These are phyloP conservation scores for Apiotrichum siamense DNA, from an alignment of 1,284 basidiomycete species.

Conservation along the genomic window DNA sequence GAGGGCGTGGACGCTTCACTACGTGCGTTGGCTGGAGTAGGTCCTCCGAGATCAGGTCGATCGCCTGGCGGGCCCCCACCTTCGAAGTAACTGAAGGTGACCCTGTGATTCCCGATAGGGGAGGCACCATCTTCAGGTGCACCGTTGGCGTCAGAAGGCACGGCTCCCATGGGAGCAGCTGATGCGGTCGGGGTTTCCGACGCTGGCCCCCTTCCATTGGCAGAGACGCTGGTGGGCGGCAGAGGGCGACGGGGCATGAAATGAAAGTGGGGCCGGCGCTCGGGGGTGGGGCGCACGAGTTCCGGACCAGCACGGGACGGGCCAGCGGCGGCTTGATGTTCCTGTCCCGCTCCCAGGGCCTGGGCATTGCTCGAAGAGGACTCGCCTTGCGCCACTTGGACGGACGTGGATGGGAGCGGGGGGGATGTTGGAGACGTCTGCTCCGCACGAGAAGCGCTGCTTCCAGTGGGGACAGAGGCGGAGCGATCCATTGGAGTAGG, in stretches of 20 bases:
- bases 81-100: no score
- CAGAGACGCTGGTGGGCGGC: background rate
- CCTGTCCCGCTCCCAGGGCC: no score
- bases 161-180: background rate
- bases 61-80: no score
- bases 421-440: background rate
- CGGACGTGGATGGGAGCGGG: background rate
- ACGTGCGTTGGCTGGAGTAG: no score
- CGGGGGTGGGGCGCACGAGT: conserved; percentile 9
- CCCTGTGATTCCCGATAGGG: no score
- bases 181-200: background rate
- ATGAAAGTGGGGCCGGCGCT: conserved; percentile 12
- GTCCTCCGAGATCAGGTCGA: no score
- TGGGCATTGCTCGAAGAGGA: background rate
- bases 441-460: background rate
- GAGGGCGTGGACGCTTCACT: background rate
- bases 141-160: no score
- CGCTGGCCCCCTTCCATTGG: no score
- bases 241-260: background rate
- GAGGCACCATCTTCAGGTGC: no score
- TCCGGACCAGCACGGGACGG: background rate
- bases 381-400: background rate
- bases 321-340: background rate
- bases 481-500: conserved; percentile 20
- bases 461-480: background rate